Evolutionary conservation across 306 rosid species (phyloP).

Genomic region (Fagus crenata): DNA sequence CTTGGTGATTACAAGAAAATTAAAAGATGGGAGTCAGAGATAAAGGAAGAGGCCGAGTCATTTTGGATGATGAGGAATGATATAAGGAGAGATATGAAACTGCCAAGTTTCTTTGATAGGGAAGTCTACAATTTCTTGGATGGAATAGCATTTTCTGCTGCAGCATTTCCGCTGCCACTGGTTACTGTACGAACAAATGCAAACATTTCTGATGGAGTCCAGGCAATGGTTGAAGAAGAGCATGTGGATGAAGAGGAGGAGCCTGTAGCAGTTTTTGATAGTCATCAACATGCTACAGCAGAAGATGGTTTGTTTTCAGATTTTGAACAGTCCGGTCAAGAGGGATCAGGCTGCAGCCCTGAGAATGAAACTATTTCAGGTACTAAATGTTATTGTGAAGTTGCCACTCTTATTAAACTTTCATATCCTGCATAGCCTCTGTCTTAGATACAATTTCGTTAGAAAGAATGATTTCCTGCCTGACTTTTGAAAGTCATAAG

Average conservation of each 20-base stretch:
- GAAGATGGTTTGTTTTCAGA: background rate
- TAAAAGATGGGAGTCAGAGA: conserved; percentile 42
- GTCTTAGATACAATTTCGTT: conserved; percentile 1
- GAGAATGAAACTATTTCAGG: conserved; percentile 34
- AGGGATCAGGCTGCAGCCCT: conserved; percentile 42
- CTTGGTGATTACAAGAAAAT: conserved; percentile 52
- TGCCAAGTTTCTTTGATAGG: conserved; percentile 48
- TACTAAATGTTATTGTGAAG: background rate
- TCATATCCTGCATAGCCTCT: background rate
- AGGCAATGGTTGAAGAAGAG: conserved; percentile 6
- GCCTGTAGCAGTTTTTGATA: conserved; percentile 24
- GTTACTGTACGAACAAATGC: conserved; percentile 23
- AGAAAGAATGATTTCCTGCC: background rate
- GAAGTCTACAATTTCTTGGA: conserved; percentile 42
- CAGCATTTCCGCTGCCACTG: conserved; percentile 38
- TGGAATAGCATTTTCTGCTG: conserved; percentile 38
- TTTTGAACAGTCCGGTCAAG: conserved; percentile 25
- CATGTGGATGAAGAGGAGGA: conserved; percentile 22
- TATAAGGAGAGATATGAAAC: conserved; percentile 38
- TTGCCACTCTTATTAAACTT: background rate
- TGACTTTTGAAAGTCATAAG: conserved; percentile 6
- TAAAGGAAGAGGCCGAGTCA: conserved; percentile 33
- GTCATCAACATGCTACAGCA: background rate
- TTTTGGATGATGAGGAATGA: conserved; percentile 55
- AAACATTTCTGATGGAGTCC: conserved; percentile 23